Base-by-base conservation (phyloP, 345 rosid species). In the Hypericum perforatum region DNA sequence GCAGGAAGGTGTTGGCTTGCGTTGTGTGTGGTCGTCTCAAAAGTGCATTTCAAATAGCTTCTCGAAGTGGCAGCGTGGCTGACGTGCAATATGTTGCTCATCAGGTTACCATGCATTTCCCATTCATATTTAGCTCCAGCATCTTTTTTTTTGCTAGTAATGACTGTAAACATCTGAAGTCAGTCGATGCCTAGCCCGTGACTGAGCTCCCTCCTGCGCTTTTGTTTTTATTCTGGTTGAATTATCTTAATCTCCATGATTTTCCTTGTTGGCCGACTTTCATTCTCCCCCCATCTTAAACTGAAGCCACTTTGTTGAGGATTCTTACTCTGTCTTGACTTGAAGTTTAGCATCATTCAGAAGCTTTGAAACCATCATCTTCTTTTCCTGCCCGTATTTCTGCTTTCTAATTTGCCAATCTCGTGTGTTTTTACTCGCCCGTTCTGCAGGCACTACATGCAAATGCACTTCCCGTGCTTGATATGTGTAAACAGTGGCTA, bases 61-160 rank as follows among this genome's bases (percentile, higher is more conserved):
- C 96, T 12, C 83, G 78, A 57, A 91, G 96, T 59, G 92, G 92
- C 66, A 91, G 95, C 51, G 94, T 91, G 66, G 98, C 96, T 67
- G 98, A 91, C 74, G 98, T 91, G 57, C 90, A 91, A 60, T 91
- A 85, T 45, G 98, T 91, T 37, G 98, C 98, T 52, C 98, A 87
- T 71, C 98, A 91, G 90, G 90, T 83, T 44, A 60, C 16, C 50
- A 13, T 52, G 22, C 52, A 43, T 1, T 41, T 43, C 38, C 42
- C 49, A 16, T 39, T 38, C 41, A 7, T 22, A 9, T 48, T 54
- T 50, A 11, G 5, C 37, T 22, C 8, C 7, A 32, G 16, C n/a
- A 51, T 52, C 9, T 36, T 48, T 49, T 36, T 48, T 49, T 36
- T 43, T 16, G 7, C 41, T 11, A 36, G 32, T 22, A 22, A 22